These are phyloP conservation scores for Cyclotella sp. DNA, from an alignment of 108 stramenopile genomes.

Conservation along the genomic window DNA sequence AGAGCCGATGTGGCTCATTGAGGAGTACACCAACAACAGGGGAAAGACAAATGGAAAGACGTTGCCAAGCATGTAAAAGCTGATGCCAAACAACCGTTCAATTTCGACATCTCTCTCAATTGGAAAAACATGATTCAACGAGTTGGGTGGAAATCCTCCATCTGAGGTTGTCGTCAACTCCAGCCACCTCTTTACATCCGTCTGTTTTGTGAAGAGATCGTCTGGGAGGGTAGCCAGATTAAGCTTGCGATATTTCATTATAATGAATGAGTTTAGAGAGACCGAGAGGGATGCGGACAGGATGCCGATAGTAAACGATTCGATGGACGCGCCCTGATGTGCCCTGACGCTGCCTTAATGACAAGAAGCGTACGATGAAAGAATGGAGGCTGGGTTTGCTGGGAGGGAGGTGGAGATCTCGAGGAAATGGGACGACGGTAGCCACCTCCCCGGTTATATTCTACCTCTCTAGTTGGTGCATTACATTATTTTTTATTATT, in stretches of 20 bases:
- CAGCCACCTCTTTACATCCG: constrained; percentile 61
- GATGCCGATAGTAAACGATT: no score
- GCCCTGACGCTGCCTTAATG: no score
- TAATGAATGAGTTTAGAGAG: no score
- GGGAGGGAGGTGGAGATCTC: no score
- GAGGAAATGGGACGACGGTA: no score
- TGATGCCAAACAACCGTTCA: constrained; percentile 65
- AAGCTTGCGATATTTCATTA: constrained; percentile 60
- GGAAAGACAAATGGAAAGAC: constrained; percentile 67
- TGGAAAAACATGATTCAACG: constrained; percentile 39
- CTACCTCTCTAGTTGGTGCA: no score
- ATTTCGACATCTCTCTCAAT: constrained; percentile 57
- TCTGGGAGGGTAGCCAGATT: constrained; percentile 60
- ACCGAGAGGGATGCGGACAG: no score
- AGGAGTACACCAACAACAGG: constrained; percentile 24
- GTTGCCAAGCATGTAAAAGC: constrained; percentile 67
- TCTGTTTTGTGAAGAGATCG: constrained; percentile 47
- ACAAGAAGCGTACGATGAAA: no score
- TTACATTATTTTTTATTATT: no score
- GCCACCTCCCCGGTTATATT: no score
- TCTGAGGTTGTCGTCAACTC: constrained; percentile 29
- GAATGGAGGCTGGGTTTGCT: no score
- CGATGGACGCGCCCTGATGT: no score
- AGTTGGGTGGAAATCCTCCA: constrained; percentile 50
- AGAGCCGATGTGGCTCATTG: constrained; percentile 30